phyloP scores from a whole-genome alignment of 768 basidiomycete species.

The Termitomyces sp. region DNA sequence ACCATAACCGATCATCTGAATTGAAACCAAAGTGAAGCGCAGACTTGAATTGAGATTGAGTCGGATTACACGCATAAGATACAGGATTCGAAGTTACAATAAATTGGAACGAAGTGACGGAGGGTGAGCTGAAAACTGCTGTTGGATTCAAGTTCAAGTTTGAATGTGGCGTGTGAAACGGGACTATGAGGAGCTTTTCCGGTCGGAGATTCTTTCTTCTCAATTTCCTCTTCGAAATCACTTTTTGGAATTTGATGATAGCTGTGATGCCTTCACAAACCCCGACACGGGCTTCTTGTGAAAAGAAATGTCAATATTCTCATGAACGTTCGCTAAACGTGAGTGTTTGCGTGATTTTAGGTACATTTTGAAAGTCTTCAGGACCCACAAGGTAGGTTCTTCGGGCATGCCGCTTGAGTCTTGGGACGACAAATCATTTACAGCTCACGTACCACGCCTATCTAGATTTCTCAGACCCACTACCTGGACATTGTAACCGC shows the following conservation, averaged over 20 bases:
- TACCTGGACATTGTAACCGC: not conserved
- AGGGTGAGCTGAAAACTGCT: not conserved
- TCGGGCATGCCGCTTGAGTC: not conserved
- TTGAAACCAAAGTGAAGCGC: not conserved
- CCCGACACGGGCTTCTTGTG: constrained; percentile 3
- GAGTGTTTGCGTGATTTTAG: not conserved
- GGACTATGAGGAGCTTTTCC: not conserved
- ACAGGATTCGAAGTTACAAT: not conserved
- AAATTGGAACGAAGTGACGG: not conserved
- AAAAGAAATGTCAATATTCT: not conserved
- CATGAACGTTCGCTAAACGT: not conserved
- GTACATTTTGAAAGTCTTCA: not conserved
- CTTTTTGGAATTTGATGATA: not conserved
- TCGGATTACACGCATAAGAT: not conserved
- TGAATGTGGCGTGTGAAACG: constrained; percentile 2
- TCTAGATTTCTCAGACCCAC: not conserved
- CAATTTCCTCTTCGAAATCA: not conserved
- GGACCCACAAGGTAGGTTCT: not conserved
- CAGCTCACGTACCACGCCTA: not conserved
- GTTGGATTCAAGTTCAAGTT: not conserved
- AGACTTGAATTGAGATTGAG: not conserved
- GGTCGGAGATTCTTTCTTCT: not conserved
- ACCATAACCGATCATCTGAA: not conserved
- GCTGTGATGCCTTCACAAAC: not conserved
- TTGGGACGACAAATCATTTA: not conserved